Evolutionary conservation across 1,284 basidiomycete species (phyloP).

Genomic region (Apiotrichum veenhuisii): DNA sequence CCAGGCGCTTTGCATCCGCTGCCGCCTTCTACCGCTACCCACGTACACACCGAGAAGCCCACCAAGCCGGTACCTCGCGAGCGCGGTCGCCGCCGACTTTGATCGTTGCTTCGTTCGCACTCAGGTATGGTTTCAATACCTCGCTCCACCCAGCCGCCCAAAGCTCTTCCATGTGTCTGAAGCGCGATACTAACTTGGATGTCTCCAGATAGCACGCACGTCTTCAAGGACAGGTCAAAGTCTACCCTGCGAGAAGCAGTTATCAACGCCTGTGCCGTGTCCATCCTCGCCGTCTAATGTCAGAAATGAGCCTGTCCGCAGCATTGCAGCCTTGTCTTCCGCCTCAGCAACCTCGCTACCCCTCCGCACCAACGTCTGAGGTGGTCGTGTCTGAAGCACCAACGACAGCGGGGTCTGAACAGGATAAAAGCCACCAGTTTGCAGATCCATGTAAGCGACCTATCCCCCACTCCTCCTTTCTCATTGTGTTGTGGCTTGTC

Average conservation of each 20-base stretch:
- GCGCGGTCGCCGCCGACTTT: too few relatives aligned
- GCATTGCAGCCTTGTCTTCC: neutral
- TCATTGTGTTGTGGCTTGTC: neutral
- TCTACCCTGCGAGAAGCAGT: neutral
- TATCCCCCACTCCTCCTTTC: neutral
- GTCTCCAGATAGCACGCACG: too few relatives aligned
- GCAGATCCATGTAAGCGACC: neutral
- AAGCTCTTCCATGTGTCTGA: too few relatives aligned
- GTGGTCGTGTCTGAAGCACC: neutral
- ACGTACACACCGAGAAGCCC: too few relatives aligned
- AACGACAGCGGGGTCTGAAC: neutral
- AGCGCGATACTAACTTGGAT: too few relatives aligned
- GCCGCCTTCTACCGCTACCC: too few relatives aligned
- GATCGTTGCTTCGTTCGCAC: too few relatives aligned
- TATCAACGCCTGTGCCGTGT: neutral
- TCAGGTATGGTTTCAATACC: too few relatives aligned
- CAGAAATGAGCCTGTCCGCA: neutral
- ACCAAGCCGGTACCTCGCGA: too few relatives aligned
- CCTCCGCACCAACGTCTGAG: neutral
- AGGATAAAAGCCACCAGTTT: constrained; percentile 1
- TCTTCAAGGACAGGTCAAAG: too few relatives aligned
- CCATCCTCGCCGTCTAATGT: neutral
- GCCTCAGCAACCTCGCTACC: neutral
- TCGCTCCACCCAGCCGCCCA: too few relatives aligned
- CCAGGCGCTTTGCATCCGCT: too few relatives aligned